Conservation (phyloP, 2,329 filamentous ascomycete genomes). For the Clonostachys chloroleuca region DNA sequence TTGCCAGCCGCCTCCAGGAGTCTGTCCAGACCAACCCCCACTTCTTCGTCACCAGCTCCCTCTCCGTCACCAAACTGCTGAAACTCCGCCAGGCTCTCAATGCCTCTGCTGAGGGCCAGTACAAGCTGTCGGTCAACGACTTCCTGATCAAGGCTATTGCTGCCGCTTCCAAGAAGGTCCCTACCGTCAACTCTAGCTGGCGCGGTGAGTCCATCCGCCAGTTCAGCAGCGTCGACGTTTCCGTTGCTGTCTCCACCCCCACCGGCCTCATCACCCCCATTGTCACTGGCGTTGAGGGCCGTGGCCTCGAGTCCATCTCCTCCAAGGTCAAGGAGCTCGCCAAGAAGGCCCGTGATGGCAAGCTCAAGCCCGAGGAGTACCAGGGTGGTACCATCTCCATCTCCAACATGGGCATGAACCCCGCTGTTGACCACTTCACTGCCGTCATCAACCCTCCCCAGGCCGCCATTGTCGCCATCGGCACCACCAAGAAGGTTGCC, state of each 20-base stretch:
- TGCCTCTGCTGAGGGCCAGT: slow-evolving; percentile 80
- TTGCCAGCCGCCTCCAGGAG: slow-evolving; percentile 83
- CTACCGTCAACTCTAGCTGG: slow-evolving; percentile 95
- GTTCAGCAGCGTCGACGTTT: slow-evolving; percentile 90
- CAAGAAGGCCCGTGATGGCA: slow-evolving; percentile 92
- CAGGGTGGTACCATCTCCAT: slow-evolving; percentile 99
- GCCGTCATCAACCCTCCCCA: slow-evolving; percentile 99
- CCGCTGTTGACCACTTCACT: slow-evolving; percentile 92
- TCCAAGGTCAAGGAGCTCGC: slow-evolving; percentile 90
- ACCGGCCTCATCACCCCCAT: slow-evolving; percentile 96
- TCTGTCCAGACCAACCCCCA: slow-evolving; percentile 93
- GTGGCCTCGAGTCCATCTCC: slow-evolving; percentile 86
- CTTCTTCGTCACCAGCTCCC: slow-evolving; percentile 89
- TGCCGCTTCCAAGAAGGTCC: slow-evolving; percentile 86
- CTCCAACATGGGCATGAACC: slow-evolving; percentile 99
- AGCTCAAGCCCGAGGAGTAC: slow-evolving; percentile 99
- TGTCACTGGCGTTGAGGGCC: slow-evolving; percentile 81
- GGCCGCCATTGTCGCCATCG: slow-evolving; percentile 90
- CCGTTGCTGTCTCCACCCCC: slow-evolving; percentile 91
- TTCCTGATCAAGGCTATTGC: slow-evolving; percentile 97
- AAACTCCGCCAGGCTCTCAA: slow-evolving; percentile 96
- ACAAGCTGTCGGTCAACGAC: slow-evolving; percentile 99
- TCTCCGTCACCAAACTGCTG: slow-evolving; percentile 92
- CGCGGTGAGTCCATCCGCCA: slow-evolving; percentile 86
- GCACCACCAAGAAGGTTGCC: slow-evolving; percentile 93